Evolutionary conservation across 371 early-diverging fungal genomes (phyloP).

Genomic region (Rhizopus delemar): DNA sequence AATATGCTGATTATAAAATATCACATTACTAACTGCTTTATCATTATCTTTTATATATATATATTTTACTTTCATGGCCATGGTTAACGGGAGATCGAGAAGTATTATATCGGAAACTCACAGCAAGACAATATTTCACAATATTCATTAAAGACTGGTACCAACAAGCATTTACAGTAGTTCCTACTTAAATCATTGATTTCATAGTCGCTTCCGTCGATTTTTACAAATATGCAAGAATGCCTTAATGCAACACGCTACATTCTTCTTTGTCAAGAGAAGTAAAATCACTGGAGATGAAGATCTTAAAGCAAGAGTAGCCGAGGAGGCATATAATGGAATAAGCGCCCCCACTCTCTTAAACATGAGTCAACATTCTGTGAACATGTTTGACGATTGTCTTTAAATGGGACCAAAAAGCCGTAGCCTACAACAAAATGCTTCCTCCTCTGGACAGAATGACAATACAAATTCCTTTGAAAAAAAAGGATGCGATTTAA

Average conservation of each 20-base stretch:
- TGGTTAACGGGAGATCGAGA: constrained; percentile 11
- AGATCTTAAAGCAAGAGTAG: constrained; percentile 3
- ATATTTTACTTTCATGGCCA: constrained; percentile 12
- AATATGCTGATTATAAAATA: constrained; percentile 1
- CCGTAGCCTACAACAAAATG: no score
- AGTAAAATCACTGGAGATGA: neutral
- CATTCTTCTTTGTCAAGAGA: constrained; percentile 4
- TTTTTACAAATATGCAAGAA: neutral
- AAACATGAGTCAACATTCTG: no score
- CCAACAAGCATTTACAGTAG: constrained; percentile 16
- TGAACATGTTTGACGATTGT: no score
- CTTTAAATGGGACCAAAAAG: no score
- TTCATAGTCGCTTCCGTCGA: constrained; percentile 8
- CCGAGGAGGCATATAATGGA: neutral
- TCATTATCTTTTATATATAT: neutral
- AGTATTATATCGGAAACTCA: constrained; percentile 14
- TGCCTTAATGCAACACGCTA: neutral
- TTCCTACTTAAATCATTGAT: no score
- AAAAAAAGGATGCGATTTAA: no score
- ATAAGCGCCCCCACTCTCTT: no score
- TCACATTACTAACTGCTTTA: constrained; percentile 2
- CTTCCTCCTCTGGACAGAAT: no score
- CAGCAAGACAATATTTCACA: constrained; percentile 13
- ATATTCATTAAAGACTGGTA: constrained; percentile 14
- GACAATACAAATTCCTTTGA: no score